phyloP scores from a whole-genome alignment of 768 basidiomycete species.

The Boletus sp. region DNA sequence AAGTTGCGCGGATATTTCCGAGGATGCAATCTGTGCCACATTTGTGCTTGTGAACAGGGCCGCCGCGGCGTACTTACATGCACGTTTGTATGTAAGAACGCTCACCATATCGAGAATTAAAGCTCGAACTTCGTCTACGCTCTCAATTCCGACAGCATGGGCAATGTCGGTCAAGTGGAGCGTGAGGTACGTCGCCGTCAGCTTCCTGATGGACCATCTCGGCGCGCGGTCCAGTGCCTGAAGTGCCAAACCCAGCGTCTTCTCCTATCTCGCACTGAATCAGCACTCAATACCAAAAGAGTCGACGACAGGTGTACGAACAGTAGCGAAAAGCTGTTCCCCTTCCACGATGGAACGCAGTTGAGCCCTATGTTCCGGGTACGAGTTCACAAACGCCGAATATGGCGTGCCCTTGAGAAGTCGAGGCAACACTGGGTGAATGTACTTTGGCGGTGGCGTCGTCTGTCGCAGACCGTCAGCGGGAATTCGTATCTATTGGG shows the following conservation, averaged over 20 bases:
- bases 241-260: conserved; percentile 65
- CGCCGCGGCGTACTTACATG: not conserved
- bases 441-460: conserved; percentile 69
- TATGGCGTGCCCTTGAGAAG: conserved; percentile 71
- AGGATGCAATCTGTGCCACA: conserved; percentile 57
- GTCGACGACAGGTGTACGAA: conserved; percentile 29
- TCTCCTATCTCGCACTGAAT: conserved; percentile 48
- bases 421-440: conserved; percentile 53
- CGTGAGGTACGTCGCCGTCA: conserved; percentile 81
- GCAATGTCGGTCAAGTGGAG: conserved; percentile 74
- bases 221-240: conserved; percentile 71
- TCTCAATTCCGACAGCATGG: conserved; percentile 40
- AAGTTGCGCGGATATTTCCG: conserved; percentile 68
- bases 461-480: conserved; percentile 19
- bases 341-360: conserved; percentile 52
- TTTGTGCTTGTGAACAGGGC: conserved; percentile 3
- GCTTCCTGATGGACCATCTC: conserved; percentile 74
- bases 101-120: conserved; percentile 75
- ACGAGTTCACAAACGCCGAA: conserved; percentile 57
- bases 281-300: not conserved
- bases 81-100: not conserved
- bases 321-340: conserved; percentile 52
- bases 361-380: conserved; percentile 52
- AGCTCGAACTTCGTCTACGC: conserved; percentile 52
- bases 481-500: not conserved